These are phyloP conservation scores for Annona cherimola DNA, from an alignment of 164 flowering plant genomes.

Conservation along the genomic window DNA sequence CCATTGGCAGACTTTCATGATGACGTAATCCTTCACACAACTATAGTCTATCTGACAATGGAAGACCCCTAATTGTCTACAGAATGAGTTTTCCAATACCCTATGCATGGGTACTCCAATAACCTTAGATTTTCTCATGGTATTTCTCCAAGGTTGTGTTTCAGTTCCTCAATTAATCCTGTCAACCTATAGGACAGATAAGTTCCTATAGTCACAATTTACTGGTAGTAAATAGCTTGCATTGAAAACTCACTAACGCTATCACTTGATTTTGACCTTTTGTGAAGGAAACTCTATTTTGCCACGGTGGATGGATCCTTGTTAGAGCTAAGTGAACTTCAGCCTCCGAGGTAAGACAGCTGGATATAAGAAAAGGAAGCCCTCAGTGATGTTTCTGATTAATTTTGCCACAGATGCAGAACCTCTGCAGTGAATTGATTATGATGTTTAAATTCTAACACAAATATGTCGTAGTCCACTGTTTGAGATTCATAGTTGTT, in stretches of 20 bases:
- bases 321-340: conserved; percentile 51
- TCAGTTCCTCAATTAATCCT: not conserved
- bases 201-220: not conserved
- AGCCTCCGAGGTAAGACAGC: conserved; percentile 47
- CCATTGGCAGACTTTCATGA: no score
- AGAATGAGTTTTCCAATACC: not conserved
- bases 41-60: not conserved
- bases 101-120: not conserved
- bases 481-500: not conserved
- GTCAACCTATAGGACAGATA: not conserved
- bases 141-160: not conserved
- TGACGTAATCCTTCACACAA: no score
- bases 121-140: not conserved
- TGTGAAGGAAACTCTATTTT: conserved; percentile 58
- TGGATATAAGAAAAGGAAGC: not conserved
- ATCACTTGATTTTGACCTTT: conserved; percentile 12
- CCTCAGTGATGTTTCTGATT: not conserved
- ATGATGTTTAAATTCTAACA: no score
- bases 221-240: not conserved
- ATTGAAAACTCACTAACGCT: not conserved
- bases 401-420: not conserved
- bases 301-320: conserved; percentile 57
- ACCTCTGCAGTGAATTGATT: not conserved
- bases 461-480: not conserved
- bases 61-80: not conserved